Evolutionary conservation across 495 filamentous ascomycete genomes (phyloP), one percentile per base, ranked within the genome.

Genomic region (Bryoglossum gracile): DNA sequence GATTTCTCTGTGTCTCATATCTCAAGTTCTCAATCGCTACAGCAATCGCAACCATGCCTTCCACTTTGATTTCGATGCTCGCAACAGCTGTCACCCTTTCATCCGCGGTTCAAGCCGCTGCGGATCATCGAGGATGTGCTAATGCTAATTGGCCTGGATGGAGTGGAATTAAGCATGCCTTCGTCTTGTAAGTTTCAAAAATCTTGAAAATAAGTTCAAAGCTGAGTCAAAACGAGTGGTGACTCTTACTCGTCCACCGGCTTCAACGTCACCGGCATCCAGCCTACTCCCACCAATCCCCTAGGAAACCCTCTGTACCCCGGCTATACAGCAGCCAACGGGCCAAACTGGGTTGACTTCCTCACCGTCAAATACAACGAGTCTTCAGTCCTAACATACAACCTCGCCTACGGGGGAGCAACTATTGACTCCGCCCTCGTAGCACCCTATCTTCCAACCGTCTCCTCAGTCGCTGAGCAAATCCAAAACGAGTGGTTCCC

Each of bases 271-370:
- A 72, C 64, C 22, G 65, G 68, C 39, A 65, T 73, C 10, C 80
- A 85, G 47, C 84, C 87, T 5, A 73, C 75, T 16, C 59, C 69
- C 10, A 45, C 65, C 22, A 87, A 89, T 60, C 86, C 87, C 0
- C 69, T 92, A 50, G 87, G 87, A 19, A 94, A 91, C 61, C 87
- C 88, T 4, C 39, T 63, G 0, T 79, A 78, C 35, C 81, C 80
- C 1, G 79, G 77, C 4, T 76, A 67, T 64, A 81, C 77, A 1
- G 70, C 78, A 25, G 60, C 69, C 19, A 80, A 80, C 50, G 77
- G 77, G 10, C 69, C 74, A 9, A 83, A 82, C 63, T 90, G 84
- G 84, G 72, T 86, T 33, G 76, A 77, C 48, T 88, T 79, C 57
- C 66, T 88, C 0, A 76, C 78, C 0, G 72, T 72, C 34, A 68